A percentile compares a stretch with the other conserved stretches of the same genome.
These are phyloP conservation scores for Nicotiana attenuata DNA, from an alignment of 257 asterid genomes.

Conservation along the genomic window DNA sequence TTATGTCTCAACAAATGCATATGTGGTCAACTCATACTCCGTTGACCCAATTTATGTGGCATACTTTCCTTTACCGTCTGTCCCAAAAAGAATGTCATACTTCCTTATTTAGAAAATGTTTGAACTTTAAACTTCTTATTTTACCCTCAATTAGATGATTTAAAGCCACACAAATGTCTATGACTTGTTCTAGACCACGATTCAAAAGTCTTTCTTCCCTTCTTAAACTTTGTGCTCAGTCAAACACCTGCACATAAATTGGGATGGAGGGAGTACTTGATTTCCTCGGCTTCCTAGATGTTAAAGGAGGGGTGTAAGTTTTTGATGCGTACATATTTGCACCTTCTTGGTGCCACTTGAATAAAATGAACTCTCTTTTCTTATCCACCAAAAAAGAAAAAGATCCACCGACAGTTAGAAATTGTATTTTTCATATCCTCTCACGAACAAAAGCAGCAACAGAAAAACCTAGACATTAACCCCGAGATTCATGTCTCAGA, in stretches of 20 bases:
- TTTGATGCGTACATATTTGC: neutral
- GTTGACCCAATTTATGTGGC: too few relatives aligned
- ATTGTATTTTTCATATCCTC: neutral
- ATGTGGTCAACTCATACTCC: neutral
- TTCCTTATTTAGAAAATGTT: too few relatives aligned
- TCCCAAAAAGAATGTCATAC: too few relatives aligned
- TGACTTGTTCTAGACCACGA: too few relatives aligned
- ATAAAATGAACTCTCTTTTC: neutral
- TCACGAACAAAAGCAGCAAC: neutral
- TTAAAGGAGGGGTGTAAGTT: neutral
- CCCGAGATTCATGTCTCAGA: neutral
- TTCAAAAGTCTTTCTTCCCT: too few relatives aligned
- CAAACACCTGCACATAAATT: too few relatives aligned
- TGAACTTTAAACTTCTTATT: too few relatives aligned
- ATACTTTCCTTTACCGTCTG: too few relatives aligned
- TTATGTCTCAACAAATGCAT: neutral
- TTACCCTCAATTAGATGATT: too few relatives aligned
- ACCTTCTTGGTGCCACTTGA: neutral
- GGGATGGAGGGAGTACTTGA: too few relatives aligned
- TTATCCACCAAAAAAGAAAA: neutral
- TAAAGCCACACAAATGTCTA: too few relatives aligned
- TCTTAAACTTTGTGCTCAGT: too few relatives aligned
- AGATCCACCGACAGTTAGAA: neutral
- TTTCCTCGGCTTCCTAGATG: neutral
- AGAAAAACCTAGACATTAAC: neutral